phyloP scores from a whole-genome alignment of 306 rosid genomes.

The Quercus bicolor region DNA sequence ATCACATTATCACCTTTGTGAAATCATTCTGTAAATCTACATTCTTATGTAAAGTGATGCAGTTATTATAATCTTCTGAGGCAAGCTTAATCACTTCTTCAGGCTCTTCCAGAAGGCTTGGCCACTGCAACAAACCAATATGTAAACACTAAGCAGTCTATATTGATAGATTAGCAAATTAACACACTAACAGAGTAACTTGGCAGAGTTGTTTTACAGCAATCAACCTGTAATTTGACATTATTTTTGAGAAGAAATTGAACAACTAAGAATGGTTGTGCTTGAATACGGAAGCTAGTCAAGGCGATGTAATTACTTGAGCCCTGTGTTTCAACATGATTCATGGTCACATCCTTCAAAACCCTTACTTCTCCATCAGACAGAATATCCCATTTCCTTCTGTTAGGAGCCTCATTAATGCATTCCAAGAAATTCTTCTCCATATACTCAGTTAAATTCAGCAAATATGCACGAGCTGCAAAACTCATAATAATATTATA shows the following conservation, averaged over 20 bases:
- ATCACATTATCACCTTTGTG: neutral
- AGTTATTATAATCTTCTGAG: constrained; percentile 1
- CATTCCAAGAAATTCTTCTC: neutral
- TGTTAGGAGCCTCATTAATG: constrained; percentile 8
- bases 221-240: constrained; percentile 8
- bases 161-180: neutral
- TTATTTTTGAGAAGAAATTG: neutral
- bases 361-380: constrained; percentile 16
- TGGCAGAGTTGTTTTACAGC: neutral
- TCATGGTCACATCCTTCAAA: constrained; percentile 4
- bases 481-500: neutral
- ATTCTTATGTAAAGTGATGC: neutral
- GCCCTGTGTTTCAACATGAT: neutral
- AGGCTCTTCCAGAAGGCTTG: constrained; percentile 11
- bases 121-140: constrained; percentile 5
- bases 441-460: constrained; percentile 1
- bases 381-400: constrained; percentile 15
- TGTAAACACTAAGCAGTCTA: neutral
- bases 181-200: neutral
- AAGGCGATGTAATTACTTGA: constrained; percentile 12
- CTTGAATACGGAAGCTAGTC: constrained; percentile 6
- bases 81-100: neutral
- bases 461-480: neutral
- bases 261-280: constrained; percentile 5
- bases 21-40: neutral